Conservation (phyloP, 2,329 filamentous ascomycete genomes). For the Cordyceps militaris region DNA sequence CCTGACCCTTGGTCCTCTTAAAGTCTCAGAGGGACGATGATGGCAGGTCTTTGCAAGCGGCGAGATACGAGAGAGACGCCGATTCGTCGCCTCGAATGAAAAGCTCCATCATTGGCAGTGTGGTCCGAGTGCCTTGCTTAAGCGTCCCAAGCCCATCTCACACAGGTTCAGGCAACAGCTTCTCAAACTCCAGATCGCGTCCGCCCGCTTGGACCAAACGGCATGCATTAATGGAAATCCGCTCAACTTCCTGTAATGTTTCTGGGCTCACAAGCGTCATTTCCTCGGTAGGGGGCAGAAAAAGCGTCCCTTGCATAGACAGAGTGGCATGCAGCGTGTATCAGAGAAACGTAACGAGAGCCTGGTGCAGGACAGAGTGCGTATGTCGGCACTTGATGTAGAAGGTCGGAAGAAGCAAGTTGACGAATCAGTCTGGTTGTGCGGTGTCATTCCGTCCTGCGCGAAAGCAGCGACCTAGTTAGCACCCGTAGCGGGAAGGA, state of each 20-base stretch:
- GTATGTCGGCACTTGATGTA: background rate
- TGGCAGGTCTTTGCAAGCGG: background rate
- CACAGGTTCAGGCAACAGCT: background rate
- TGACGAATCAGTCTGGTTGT: background rate
- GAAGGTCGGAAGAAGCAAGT: background rate
- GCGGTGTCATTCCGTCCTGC: background rate
- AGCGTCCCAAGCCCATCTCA: background rate
- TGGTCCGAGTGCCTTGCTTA: background rate
- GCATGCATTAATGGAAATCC: slow-evolving; percentile 3
- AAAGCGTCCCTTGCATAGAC: background rate
- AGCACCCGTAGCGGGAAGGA: background rate
- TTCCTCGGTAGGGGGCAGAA: background rate
- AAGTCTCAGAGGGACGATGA: background rate
- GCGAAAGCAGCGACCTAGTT: background rate
- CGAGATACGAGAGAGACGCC: background rate
- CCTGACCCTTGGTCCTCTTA: background rate
- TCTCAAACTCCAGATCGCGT: slow-evolving; percentile 8
- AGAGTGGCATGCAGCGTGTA: background rate
- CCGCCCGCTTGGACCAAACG: slow-evolving; percentile 5
- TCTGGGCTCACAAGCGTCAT: background rate
- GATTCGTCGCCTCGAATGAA: slow-evolving; percentile 6
- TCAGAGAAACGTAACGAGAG: background rate
- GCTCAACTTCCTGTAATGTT: slow-evolving; percentile 1
- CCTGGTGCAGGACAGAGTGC: background rate
- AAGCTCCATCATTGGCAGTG: background rate